Conservation (phyloP, 495 filamentous ascomycete genomes). For the Penicillium angulare region DNA sequence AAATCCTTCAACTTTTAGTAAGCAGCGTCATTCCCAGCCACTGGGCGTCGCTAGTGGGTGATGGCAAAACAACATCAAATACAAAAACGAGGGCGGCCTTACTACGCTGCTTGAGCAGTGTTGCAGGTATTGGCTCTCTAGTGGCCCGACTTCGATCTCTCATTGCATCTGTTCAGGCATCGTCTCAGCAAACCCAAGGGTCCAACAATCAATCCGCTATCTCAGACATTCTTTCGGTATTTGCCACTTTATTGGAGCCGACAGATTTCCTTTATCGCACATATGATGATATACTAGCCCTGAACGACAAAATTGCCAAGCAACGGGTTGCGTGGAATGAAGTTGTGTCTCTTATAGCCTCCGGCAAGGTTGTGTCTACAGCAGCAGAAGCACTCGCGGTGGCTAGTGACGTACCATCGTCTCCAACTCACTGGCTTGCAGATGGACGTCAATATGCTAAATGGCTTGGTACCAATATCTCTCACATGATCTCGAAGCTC, state of each 20-base stretch:
- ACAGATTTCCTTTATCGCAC: conserved; percentile 56
- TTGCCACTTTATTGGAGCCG: conserved; percentile 55
- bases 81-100: conserved; percentile 46
- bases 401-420: conserved; percentile 30
- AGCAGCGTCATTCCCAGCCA: conserved; percentile 71
- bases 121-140: conserved; percentile 70
- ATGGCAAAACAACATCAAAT: conserved; percentile 32
- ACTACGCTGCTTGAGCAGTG: conserved; percentile 65
- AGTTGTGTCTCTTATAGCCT: conserved; percentile 60
- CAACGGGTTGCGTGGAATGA: conserved; percentile 65
- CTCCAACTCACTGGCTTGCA: conserved; percentile 59
- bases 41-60: conserved; percentile 62
- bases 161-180: conserved; percentile 32
- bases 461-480: conserved; percentile 78
- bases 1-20: conserved; percentile 69
- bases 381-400: conserved; percentile 73
- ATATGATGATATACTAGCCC: conserved; percentile 37
- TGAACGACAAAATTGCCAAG: conserved; percentile 30
- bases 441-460: conserved; percentile 60
- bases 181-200: conserved; percentile 26
- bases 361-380: conserved; percentile 68
- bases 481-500: conserved; percentile 44
- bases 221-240: conserved; percentile 41
- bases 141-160: conserved; percentile 58
- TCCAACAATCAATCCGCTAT: conserved; percentile 29